phyloP scores from a whole-genome alignment of 2,329 filamentous ascomycete genomes.

The Rhinocladiella mackenziei region DNA sequence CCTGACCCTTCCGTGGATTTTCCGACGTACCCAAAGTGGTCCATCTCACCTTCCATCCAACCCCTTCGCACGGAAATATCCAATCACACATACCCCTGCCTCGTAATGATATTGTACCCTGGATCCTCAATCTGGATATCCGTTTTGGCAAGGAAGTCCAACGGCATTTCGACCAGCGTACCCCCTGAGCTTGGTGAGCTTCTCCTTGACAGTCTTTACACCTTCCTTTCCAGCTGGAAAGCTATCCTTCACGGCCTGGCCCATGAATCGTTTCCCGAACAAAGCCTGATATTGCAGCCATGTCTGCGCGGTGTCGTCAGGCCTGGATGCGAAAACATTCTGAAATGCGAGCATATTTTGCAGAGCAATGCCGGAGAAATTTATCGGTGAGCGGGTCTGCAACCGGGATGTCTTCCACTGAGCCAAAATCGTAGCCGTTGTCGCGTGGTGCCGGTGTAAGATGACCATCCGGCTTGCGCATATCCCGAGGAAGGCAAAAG shows the following conservation, averaged over 20 bases:
- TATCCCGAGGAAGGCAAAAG: too few species aligned
- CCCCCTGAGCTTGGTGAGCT: slow-evolving; percentile 61
- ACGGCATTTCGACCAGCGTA: slow-evolving; percentile 79
- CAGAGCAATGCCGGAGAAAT: slow-evolving; percentile 50
- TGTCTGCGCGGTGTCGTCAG: slow-evolving; percentile 55
- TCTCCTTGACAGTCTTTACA: slow-evolving; percentile 64
- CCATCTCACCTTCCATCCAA: too few species aligned
- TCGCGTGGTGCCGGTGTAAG: slow-evolving; percentile 54
- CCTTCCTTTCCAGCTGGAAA: slow-evolving; percentile 61
- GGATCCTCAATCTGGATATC: slow-evolving; percentile 17
- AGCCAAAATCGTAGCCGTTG: slow-evolving; percentile 53
- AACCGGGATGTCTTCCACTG: slow-evolving; percentile 47
- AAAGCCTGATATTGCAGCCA: slow-evolving; percentile 43
- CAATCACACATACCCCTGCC: slow-evolving; percentile 15
- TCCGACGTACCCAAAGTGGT: too few species aligned
- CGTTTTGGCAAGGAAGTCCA: slow-evolving; percentile 62
- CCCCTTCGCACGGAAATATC: too few species aligned
- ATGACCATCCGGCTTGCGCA: slow-evolving; percentile 56
- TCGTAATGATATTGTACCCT: slow-evolving; percentile 11
- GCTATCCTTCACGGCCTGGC: slow-evolving; percentile 77
- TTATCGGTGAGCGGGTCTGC: slow-evolving; percentile 55
- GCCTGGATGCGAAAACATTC: slow-evolving; percentile 59
- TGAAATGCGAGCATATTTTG: slow-evolving; percentile 58
- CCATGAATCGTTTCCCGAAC: slow-evolving; percentile 45
- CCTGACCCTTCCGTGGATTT: too few species aligned